phyloP scores from a whole-genome alignment of 345 rosid species.

The Chamaenerion angustifolium region DNA sequence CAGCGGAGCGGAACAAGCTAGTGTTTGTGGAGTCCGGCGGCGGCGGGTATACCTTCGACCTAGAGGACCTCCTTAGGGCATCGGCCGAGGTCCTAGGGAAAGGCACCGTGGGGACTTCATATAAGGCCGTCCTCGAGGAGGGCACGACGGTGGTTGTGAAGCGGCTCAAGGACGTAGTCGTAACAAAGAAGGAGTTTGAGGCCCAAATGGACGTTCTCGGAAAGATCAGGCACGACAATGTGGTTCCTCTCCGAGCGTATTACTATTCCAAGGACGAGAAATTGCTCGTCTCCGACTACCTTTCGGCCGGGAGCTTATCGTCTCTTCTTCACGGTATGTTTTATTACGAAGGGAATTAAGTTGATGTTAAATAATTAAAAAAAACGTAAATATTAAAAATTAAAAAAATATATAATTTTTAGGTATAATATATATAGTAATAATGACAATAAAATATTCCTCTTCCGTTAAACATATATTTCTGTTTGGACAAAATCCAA shows the following conservation, averaged over 20 bases:
- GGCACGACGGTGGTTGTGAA: slow-evolving; percentile 90
- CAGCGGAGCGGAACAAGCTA: slow-evolving; percentile 64
- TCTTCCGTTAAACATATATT: too few species aligned
- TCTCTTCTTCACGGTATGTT: slow-evolving; percentile 80
- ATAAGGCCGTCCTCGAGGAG: slow-evolving; percentile 89
- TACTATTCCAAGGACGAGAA: slow-evolving; percentile 86
- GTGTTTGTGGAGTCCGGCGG: slow-evolving; percentile 41
- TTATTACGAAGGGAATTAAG: neutral
- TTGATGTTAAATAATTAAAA: too few species aligned
- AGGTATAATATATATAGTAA: too few species aligned
- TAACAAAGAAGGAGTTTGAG: slow-evolving; percentile 61
- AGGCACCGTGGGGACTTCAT: slow-evolving; percentile 89
- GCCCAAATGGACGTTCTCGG: slow-evolving; percentile 66
- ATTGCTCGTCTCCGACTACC: slow-evolving; percentile 70
- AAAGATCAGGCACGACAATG: slow-evolving; percentile 60
- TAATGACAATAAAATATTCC: too few species aligned
- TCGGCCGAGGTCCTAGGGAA: slow-evolving; percentile 92
- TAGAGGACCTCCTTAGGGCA: slow-evolving; percentile 88
- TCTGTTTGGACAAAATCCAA: too few species aligned
- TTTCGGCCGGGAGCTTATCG: slow-evolving; percentile 81
- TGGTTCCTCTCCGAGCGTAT: slow-evolving; percentile 66
- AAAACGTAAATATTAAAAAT: too few species aligned
- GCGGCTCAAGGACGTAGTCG: slow-evolving; percentile 65
- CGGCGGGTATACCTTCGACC: slow-evolving; percentile 61
- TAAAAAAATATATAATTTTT: neutral